These are phyloP conservation scores for Trichoderma oligosporum DNA, from an alignment of 2,329 filamentous ascomycete genomes.

Conservation along the genomic window DNA sequence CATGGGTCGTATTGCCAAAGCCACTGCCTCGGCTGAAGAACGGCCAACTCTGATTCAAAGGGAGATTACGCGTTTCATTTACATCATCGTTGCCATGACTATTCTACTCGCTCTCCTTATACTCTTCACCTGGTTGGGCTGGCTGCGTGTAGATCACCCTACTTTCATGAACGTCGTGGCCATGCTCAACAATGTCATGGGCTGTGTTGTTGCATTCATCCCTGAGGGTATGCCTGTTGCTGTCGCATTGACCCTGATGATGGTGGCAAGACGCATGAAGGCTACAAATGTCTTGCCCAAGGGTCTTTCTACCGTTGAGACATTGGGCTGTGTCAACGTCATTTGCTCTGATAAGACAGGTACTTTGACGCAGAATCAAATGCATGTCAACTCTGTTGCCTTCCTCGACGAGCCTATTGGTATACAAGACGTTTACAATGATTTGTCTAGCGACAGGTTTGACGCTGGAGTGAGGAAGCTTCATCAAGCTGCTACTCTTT, in stretches of 20 bases:
- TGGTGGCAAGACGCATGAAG: conserved; percentile 43
- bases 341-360: conserved; percentile 44
- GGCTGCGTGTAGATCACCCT: conserved; percentile 37
- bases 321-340: conserved; percentile 42
- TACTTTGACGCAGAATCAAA: conserved; percentile 43
- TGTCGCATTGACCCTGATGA: conserved; percentile 40
- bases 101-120: conserved; percentile 39
- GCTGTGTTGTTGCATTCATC: conserved; percentile 40
- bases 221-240: conserved; percentile 40
- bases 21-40: conserved; percentile 37
- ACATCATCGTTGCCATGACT: conserved; percentile 40
- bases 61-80: conserved; percentile 44
- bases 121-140: conserved; percentile 43
- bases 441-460: conserved; percentile 20
- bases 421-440: conserved; percentile 27
- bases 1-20: conserved; percentile 41
- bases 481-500: conserved; percentile 33
- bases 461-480: conserved; percentile 25
- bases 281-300: conserved; percentile 41
- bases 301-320: conserved; percentile 41
- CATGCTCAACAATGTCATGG: conserved; percentile 46
- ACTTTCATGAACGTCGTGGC: conserved; percentile 40
- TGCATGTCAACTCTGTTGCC: conserved; percentile 39
- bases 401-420: conserved; percentile 35
- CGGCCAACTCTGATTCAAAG: conserved; percentile 39